Percentiles rank a stretch among this genome's conserved stretches.
Evolutionary conservation across 345 rosid genomes (phyloP).

Genomic region (Syzygium oleosum): DNA sequence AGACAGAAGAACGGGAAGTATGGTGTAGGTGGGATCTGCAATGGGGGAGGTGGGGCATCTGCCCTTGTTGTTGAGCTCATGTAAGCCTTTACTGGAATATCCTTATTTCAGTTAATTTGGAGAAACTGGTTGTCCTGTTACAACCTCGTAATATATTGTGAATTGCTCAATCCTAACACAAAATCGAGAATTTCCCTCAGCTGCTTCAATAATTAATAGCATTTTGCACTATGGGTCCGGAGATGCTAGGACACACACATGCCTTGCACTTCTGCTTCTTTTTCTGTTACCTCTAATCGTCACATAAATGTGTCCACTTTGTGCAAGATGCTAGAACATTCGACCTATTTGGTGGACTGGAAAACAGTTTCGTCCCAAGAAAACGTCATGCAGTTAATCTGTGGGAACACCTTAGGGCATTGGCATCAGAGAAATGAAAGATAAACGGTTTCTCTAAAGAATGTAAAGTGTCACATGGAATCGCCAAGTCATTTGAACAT

Average conservation of each 20-base stretch:
- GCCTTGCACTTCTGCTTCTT: not conserved
- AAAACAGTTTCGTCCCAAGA: not conserved
- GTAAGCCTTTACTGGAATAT: conserved; percentile 28
- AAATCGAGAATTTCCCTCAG: not conserved
- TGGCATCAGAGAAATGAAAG: not conserved
- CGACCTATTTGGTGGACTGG: not conserved
- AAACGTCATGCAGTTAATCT: not conserved
- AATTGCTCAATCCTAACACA: not conserved
- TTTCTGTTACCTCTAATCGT: not conserved
- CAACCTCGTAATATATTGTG: not conserved
- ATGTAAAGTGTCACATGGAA: not conserved
- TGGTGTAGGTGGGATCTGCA: conserved; percentile 84
- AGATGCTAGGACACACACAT: not conserved
- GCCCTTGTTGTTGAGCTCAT: conserved; percentile 78
- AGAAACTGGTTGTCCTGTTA: not conserved
- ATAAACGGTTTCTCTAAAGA: not conserved
- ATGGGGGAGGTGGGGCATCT: conserved; percentile 98
- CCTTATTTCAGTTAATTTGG: not conserved
- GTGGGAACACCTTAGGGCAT: not conserved
- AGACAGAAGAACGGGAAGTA: conserved; percentile 67
- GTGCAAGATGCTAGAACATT: not conserved
- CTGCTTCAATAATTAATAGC: not conserved
- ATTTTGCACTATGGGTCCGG: not conserved
- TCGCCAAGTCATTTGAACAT: not conserved
- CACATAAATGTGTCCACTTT: not conserved